Conservation (phyloP, 2,329 filamentous ascomycete genomes). For the Pseudocercospora vitis region DNA sequence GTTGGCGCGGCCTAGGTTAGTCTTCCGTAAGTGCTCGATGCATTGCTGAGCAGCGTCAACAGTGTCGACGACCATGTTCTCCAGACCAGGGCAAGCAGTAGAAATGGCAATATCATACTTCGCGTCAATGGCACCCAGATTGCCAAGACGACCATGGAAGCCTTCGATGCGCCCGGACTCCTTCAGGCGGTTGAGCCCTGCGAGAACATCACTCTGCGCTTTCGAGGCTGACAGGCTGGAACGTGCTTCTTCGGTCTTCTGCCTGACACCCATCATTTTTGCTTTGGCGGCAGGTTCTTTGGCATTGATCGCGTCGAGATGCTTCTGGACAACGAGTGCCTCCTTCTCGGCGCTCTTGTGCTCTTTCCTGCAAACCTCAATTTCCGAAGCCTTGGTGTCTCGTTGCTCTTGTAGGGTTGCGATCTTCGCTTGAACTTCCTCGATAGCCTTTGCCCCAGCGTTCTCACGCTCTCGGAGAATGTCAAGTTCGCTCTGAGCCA, state of each 20-base stretch:
- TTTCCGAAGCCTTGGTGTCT: conserved; percentile 67
- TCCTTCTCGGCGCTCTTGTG: conserved; percentile 74
- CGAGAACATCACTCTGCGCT: conserved; percentile 79
- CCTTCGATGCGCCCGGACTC: conserved; percentile 96
- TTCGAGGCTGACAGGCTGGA: conserved; percentile 87
- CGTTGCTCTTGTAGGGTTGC: conserved; percentile 69
- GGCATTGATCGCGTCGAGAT: conserved; percentile 69
- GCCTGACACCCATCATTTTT: conserved; percentile 83
- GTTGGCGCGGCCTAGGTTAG: conserved; percentile 92
- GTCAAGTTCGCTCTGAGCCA: conserved; percentile 89
- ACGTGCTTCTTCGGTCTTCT: conserved; percentile 94
- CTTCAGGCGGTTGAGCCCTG: conserved; percentile 88
- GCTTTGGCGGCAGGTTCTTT: conserved; percentile 80
- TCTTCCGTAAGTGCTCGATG: conserved; percentile 96
- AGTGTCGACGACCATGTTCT: conserved; percentile 95
- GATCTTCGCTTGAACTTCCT: conserved; percentile 81
- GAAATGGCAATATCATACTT: conserved; percentile 98
- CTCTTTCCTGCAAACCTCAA: conserved; percentile 72
- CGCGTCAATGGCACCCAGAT: conserved; percentile 87
- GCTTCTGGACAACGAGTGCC: conserved; percentile 66
- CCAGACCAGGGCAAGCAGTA: conserved; percentile 84
- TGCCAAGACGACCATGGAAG: conserved; percentile 92
- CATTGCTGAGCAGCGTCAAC: conserved; percentile 97
- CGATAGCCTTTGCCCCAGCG: conserved; percentile 77
- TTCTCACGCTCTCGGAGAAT: conserved; percentile 89